A percentile compares a stretch with the other conserved stretches of the same genome.
Evolutionary conservation across 2,329 filamentous ascomycete genomes (phyloP).

Genomic region (Curvularia hawaiiensis): DNA sequence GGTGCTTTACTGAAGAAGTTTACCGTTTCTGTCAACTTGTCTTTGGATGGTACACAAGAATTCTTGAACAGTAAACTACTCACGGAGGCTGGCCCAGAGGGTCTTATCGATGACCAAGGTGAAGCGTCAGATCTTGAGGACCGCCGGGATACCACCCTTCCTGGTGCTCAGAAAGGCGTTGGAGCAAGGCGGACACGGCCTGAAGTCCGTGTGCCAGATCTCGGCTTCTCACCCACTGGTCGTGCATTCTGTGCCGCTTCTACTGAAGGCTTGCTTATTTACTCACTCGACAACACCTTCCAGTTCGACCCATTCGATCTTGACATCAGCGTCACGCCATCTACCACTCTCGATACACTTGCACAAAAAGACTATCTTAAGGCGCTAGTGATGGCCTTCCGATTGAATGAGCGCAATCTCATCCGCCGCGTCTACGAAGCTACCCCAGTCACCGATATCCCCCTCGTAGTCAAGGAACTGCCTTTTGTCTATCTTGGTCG

Average conservation of each 20-base stretch:
- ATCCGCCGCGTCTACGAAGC: constrained; percentile 85
- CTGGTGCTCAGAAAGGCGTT: constrained; percentile 87
- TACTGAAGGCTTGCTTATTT: constrained; percentile 92
- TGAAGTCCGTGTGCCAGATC: constrained; percentile 81
- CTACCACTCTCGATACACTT: constrained; percentile 69
- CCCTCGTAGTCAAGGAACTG: constrained; percentile 76
- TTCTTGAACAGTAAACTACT: constrained; percentile 92
- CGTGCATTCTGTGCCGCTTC: constrained; percentile 92
- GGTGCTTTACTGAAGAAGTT: constrained; percentile 93
- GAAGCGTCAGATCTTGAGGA: constrained; percentile 90
- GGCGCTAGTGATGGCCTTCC: constrained; percentile 95
- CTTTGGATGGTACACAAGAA: constrained; percentile 92
- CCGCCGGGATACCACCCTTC: constrained; percentile 76
- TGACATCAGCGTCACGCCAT: constrained; percentile 90
- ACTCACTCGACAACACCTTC: constrained; percentile 82
- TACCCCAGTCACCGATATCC: constrained; percentile 75
- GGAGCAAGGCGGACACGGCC: constrained; percentile 78
- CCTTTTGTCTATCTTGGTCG: constrained; percentile 86
- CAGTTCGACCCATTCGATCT: constrained; percentile 97
- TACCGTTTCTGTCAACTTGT: constrained; percentile 95
- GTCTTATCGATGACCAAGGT: constrained; percentile 83
- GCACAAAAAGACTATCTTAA: constrained; percentile 83
- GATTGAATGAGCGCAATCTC: constrained; percentile 83
- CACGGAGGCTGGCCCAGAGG: constrained; percentile 86
- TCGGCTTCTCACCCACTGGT: constrained; percentile 88